Percentiles rank a stretch among this genome's conserved stretches.
phyloP scores from a whole-genome alignment of 495 filamentous ascomycete species.

The Xylaria cubensis region DNA sequence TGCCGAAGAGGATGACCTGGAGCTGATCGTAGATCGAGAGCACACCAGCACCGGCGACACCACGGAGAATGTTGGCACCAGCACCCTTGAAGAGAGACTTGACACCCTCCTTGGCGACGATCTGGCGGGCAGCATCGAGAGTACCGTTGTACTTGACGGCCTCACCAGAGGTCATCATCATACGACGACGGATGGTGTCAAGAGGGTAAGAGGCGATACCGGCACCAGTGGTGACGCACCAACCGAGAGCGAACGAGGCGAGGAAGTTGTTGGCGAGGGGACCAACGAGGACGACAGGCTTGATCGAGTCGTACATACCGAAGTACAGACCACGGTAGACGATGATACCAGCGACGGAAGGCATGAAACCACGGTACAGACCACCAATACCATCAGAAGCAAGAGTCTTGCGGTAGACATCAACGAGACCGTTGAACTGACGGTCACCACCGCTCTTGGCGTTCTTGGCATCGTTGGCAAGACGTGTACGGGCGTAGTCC shows the following conservation, averaged over 20 bases:
- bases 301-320: conserved; percentile 99
- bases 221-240: conserved; percentile 99
- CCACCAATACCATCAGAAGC: conserved; percentile 96
- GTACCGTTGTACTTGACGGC: conserved; percentile 99
- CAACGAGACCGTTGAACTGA: conserved; percentile 99
- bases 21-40: conserved; percentile 99
- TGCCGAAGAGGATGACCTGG: conserved; percentile 98
- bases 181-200: conserved; percentile 99
- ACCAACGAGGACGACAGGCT: conserved; percentile 95
- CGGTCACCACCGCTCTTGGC: conserved; percentile 96
- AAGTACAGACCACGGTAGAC: conserved; percentile 99
- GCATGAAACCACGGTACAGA: conserved; percentile 99
- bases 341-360: conserved; percentile 96
- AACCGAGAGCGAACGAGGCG: conserved; percentile 97
- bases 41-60: conserved; percentile 99
- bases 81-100: conserved; percentile 99
- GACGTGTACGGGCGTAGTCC: conserved; percentile 99
- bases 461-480: conserved; percentile 98
- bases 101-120: conserved; percentile 95
- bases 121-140: conserved; percentile 92
- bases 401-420: conserved; percentile 99
- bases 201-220: conserved; percentile 99
- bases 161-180: conserved; percentile 99
- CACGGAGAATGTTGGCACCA: conserved; percentile 99
- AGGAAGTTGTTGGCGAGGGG: conserved; percentile 96